These are phyloP conservation scores for Tuber magnatum DNA, from an alignment of 495 filamentous ascomycete genomes.

Conservation along the genomic window DNA sequence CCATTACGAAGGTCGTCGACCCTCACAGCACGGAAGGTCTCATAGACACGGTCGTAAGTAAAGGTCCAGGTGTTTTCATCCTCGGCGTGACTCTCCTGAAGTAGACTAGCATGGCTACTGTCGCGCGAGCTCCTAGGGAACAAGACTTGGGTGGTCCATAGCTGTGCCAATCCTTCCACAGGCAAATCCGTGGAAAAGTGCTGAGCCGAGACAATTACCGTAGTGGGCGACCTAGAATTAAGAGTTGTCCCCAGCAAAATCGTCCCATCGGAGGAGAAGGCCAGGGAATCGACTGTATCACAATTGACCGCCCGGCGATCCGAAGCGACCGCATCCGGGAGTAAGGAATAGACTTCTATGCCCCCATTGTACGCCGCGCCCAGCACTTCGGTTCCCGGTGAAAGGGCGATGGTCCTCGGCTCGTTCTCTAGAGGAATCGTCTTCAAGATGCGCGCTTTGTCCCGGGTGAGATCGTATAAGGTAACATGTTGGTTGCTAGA, in stretches of 20 bases:
- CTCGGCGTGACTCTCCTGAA: slow-evolving; percentile 58
- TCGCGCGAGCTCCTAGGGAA: slow-evolving; percentile 71
- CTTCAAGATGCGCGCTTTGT: slow-evolving; percentile 58
- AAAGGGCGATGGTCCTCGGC: slow-evolving; percentile 69
- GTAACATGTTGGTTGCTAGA: slow-evolving; percentile 75
- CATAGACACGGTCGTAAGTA: slow-evolving; percentile 67
- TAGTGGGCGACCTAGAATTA: slow-evolving; percentile 56
- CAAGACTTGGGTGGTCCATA: slow-evolving; percentile 85
- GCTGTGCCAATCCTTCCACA: slow-evolving; percentile 59
- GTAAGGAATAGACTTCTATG: slow-evolving; percentile 76
- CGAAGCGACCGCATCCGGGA: slow-evolving; percentile 54
- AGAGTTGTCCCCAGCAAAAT: slow-evolving; percentile 76
- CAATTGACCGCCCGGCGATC: slow-evolving; percentile 76
- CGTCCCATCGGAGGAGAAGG: slow-evolving; percentile 75
- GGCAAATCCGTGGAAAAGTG: slow-evolving; percentile 62
- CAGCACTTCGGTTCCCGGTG: slow-evolving; percentile 70
- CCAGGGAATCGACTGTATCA: slow-evolving; percentile 65
- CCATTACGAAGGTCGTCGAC: slow-evolving; percentile 68
- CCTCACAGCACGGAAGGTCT: slow-evolving; percentile 68
- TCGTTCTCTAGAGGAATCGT: slow-evolving; percentile 67
- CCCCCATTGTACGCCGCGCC: slow-evolving; percentile 80
- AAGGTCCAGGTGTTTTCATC: slow-evolving; percentile 72
- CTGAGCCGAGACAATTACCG: slow-evolving; percentile 72
- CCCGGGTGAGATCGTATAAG: slow-evolving; percentile 60
- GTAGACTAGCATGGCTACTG: slow-evolving; percentile 67